Percentiles rank a stretch among this genome's conserved stretches.
Conservation (phyloP, 2,329 filamentous ascomycete species). For the Chaetomiaceae sp. region DNA sequence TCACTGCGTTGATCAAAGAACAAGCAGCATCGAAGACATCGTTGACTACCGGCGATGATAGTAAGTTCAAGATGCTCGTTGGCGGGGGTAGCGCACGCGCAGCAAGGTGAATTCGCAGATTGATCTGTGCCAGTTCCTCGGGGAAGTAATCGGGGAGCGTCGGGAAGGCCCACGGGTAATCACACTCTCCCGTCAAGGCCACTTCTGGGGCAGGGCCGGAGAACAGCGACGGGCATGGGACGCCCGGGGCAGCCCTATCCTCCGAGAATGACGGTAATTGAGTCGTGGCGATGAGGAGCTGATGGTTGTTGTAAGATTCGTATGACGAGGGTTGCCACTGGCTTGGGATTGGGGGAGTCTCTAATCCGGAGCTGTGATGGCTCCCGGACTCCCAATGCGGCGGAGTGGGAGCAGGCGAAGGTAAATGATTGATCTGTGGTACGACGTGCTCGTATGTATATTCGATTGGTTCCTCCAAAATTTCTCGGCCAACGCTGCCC, state of each 20-base stretch:
- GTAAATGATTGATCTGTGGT: neutral
- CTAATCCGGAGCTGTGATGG: neutral
- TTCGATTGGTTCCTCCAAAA: neutral
- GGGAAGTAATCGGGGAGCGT: slow-evolving; percentile 1
- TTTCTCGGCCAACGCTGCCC: neutral
- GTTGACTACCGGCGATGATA: slow-evolving; percentile 16
- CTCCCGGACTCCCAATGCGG: neutral
- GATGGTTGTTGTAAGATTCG: neutral
- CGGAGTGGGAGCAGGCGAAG: neutral
- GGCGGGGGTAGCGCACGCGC: neutral
- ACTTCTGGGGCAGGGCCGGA: neutral
- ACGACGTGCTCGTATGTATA: neutral
- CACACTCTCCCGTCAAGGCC: neutral
- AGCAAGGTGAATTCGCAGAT: slow-evolving; percentile 18
- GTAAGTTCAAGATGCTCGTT: neutral
- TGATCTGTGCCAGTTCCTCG: slow-evolving; percentile 12
- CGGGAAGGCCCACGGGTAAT: slow-evolving; percentile 4
- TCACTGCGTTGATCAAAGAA: slow-evolving; percentile 16
- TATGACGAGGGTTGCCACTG: slow-evolving; percentile 9
- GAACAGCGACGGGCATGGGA: neutral
- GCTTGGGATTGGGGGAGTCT: neutral
- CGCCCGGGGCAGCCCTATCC: neutral
- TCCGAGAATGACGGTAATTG: slow-evolving; percentile 1
- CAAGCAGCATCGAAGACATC: slow-evolving; percentile 17
- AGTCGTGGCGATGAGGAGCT: neutral